These are phyloP conservation scores for Jasminum sambac DNA, from an alignment of 257 asterid species.

Conservation along the genomic window DNA sequence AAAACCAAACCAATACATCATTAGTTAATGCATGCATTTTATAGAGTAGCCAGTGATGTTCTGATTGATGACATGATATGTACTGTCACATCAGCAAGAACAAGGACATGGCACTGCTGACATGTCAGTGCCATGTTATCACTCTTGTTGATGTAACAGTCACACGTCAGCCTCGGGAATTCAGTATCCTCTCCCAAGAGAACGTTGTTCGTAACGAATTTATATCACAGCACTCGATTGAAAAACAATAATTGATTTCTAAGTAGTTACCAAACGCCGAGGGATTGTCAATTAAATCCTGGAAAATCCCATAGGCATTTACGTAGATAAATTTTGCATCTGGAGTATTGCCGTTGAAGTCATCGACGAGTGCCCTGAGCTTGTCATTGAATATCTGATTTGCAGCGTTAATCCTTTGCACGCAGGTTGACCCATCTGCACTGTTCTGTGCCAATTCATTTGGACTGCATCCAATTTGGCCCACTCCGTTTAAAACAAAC, in stretches of 20 bases:
- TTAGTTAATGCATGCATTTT: no score
- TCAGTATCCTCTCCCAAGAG: no score
- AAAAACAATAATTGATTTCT: neutral
- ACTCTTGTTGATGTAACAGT: no score
- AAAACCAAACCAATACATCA: neutral
- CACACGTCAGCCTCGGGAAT: no score
- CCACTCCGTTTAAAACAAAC: conserved; percentile 21
- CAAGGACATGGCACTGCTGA: no score
- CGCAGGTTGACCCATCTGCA: conserved; percentile 24
- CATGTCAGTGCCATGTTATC: no score
- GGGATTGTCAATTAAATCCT: conserved; percentile 33
- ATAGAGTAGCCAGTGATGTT: no score
- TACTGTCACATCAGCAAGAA: no score
- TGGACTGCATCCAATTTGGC: conserved; percentile 28
- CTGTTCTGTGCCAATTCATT: neutral
- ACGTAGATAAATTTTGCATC: conserved; percentile 24
- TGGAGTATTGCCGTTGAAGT: conserved; percentile 19
- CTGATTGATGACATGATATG: no score
- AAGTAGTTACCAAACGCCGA: conserved; percentile 27
- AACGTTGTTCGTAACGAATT: no score
- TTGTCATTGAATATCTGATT: conserved; percentile 17
- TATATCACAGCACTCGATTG: neutral
- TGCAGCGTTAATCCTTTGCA: conserved; percentile 18
- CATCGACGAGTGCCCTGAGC: conserved; percentile 24
- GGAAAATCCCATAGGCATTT: conserved; percentile 34